Base-by-base conservation (phyloP, 306 rosid species). In the Phaseolus lunatus region DNA sequence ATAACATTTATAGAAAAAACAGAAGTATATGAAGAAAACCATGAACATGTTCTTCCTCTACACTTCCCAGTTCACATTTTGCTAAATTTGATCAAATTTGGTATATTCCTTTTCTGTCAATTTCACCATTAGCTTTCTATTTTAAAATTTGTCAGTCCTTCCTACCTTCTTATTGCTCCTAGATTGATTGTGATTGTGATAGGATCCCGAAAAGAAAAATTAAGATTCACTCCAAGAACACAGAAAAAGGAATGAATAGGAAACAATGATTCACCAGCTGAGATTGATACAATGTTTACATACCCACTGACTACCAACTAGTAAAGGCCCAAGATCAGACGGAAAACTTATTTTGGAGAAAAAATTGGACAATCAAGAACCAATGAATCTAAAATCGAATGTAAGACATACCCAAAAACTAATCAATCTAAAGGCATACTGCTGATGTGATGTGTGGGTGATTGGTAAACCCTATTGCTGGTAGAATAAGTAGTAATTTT, bases 1-100 rank as follows among this genome's bases (percentile, higher is more conserved):
- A 82, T 82, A 77, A 82, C 82, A 77, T 72, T 54, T 59, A 45
- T 58, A 59, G 50, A 50, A 65, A n/a, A n/a, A 13, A 62, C 73
- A 53, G 27, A 49, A 63, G 29, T 52, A 65, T 43, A 73, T 24
- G 65, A 39, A 71, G 49, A 64, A 70, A 37, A 48, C 47, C 22
- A 47, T 48, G 27, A 61, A 71, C 54, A 80, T 58, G 64, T 65
- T 19, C 13, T 52, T n/a, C 54, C 54, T 50, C 57, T 50, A 50
- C 4, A 50, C 57, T 48, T 48, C 20, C 20, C 45, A 48, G 54
- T 48, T 48, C 56, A 48, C 54, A n/a, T 6, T 49, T 18, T n/a
- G 57, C 23, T 50, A 7, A 50, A 18, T 50, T 19, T 18, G 18
- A 50, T 50, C 11, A 5, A 50, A 0, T 50, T 50, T 50, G 7